Conservation (phyloP, 345 rosid species). For the Gynandropsis gynandra region DNA sequence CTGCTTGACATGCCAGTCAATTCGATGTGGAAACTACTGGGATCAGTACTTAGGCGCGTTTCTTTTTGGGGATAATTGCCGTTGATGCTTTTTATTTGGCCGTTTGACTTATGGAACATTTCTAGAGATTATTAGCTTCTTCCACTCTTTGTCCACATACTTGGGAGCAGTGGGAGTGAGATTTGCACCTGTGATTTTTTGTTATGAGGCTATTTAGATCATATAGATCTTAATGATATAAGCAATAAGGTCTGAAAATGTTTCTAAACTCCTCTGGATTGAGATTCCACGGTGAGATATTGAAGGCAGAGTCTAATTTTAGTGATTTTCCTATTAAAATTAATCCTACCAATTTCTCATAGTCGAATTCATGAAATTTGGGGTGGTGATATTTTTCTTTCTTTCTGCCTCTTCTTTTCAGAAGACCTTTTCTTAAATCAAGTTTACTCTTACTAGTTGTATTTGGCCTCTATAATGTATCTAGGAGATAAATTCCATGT, state of each 20-base stretch:
- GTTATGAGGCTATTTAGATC: background rate
- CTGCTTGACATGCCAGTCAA: background rate
- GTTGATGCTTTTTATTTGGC: background rate
- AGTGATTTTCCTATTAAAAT: background rate
- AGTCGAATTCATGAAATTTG: too few species aligned
- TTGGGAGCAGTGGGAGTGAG: constrained; percentile 1
- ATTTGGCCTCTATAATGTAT: too few species aligned
- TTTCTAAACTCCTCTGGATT: background rate
- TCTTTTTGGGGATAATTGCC: background rate
- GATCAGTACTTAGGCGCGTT: background rate
- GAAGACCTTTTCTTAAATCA: too few species aligned
- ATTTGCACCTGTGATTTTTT: constrained; percentile 6
- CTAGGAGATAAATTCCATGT: background rate
- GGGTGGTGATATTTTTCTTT: too few species aligned
- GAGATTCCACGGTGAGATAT: background rate
- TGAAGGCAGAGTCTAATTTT: background rate
- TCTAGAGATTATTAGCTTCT: background rate
- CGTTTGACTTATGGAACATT: background rate
- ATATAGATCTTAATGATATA: background rate
- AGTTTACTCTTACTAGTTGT: too few species aligned
- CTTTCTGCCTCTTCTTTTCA: too few species aligned
- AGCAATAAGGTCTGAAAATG: background rate
- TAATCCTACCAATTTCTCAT: background rate
- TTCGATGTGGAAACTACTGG: background rate
- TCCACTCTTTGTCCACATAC: background rate